phyloP scores from a whole-genome alignment of 768 basidiomycete genomes.

The Artomyces pyxidatus region DNA sequence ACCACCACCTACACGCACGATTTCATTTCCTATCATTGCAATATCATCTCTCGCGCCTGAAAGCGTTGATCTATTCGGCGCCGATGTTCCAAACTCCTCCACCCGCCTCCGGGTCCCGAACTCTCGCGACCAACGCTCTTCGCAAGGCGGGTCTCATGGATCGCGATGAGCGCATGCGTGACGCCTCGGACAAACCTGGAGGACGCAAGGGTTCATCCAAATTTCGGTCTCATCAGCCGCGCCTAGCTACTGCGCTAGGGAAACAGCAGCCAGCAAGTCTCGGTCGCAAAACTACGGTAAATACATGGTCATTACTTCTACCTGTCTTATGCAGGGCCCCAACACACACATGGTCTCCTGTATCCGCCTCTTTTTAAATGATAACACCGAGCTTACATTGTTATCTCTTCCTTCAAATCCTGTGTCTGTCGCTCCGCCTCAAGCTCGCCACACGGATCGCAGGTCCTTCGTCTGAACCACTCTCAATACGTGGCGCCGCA shows the following conservation, averaged over 20 bases:
- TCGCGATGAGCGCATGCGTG: constrained; percentile 69
- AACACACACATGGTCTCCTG: constrained; percentile 15
- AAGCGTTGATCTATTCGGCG: no score
- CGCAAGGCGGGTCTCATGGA: constrained; percentile 71
- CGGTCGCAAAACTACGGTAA: constrained; percentile 56
- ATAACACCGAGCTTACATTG: constrained; percentile 31
- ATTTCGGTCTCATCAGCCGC: constrained; percentile 49
- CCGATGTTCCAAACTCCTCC: constrained; percentile 56
- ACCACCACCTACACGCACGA: constrained; percentile 5
- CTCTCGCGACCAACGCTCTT: constrained; percentile 53
- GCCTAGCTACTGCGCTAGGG: constrained; percentile 52
- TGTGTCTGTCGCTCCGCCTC: constrained; percentile 24
- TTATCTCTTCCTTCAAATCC: constrained; percentile 30
- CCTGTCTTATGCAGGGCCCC: constrained; percentile 16
- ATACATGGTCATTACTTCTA: constrained; percentile 36
- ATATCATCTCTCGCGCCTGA: no score
- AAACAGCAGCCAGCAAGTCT: constrained; percentile 33
- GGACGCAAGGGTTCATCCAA: constrained; percentile 65
- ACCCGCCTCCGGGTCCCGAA: constrained; percentile 47
- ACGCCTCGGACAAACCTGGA: constrained; percentile 58
- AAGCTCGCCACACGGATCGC: constrained; percentile 36
- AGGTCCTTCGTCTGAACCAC: constrained; percentile 33
- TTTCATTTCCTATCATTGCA: background rate
- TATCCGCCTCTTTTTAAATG: constrained; percentile 19
- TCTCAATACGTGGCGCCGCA: constrained; percentile 62